These are phyloP conservation scores for Boletus rubroflammeus DNA, from an alignment of 768 basidiomycete species.

Conservation along the genomic window DNA sequence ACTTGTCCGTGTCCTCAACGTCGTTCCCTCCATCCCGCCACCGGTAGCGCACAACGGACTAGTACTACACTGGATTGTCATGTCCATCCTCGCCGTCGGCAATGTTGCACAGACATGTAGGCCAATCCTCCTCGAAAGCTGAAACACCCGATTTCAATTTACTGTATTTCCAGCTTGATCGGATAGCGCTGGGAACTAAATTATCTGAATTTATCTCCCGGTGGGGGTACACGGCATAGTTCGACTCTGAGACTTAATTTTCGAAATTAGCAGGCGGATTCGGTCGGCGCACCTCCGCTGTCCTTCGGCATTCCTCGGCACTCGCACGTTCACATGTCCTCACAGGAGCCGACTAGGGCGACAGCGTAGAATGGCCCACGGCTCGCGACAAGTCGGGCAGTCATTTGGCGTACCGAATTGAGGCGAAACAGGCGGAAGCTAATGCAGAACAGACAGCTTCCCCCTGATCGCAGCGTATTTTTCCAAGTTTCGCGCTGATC, in stretches of 20 bases:
- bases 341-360: neutral
- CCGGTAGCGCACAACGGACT: neutral
- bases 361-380: neutral
- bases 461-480: neutral
- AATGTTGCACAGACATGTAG: neutral
- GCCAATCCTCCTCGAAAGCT: neutral
- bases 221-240: neutral
- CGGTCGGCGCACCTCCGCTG: neutral
- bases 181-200: constrained; percentile 5
- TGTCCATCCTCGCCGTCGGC: neutral
- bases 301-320: neutral
- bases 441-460: too few relatives aligned
- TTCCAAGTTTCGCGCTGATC: neutral
- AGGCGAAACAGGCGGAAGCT: neutral
- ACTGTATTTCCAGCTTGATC: neutral
- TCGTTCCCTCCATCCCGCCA: neutral
- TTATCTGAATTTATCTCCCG: neutral
- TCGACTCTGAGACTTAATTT: neutral
- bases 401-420: neutral
- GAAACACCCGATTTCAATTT: neutral
- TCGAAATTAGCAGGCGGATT: neutral
- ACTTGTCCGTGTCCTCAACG: neutral
- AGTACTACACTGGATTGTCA: too few relatives aligned
- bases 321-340: neutral
- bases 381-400: neutral